Evolutionary conservation across 1,284 basidiomycete species (phyloP).

Genomic region (Hemileia vastatrix): DNA sequence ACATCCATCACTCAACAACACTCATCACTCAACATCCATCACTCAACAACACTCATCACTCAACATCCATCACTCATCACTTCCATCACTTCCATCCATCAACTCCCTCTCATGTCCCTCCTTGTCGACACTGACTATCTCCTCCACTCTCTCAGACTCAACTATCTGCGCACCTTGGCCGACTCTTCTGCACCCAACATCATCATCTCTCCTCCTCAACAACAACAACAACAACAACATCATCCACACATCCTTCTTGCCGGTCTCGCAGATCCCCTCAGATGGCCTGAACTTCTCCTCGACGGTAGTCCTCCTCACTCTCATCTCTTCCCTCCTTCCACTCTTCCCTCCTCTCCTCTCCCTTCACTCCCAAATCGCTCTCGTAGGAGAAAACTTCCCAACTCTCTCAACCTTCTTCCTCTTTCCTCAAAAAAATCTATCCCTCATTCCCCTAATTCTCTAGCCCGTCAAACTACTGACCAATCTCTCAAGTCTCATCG

Average conservation of each 20-base stretch:
- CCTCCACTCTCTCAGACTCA: constrained; percentile 70
- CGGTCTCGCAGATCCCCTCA: constrained; percentile 61
- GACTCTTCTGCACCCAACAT: constrained; percentile 60
- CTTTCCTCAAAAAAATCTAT: not conserved
- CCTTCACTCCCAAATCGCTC: constrained; percentile 27
- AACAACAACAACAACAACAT: not conserved
- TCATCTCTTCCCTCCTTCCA: constrained; percentile 29
- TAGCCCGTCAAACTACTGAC: constrained; percentile 10
- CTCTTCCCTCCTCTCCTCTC: constrained; percentile 17
- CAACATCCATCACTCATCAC: no score
- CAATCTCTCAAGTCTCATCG: constrained; percentile 9
- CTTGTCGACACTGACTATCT: constrained; percentile 50
- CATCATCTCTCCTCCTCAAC: not conserved
- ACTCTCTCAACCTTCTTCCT: not conserved
- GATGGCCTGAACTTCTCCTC: constrained; percentile 70
- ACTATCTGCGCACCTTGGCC: constrained; percentile 74
- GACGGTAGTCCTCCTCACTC: constrained; percentile 58
- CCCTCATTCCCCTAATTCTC: not conserved
- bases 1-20: no score
- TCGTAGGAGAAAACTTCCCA: constrained; percentile 44
- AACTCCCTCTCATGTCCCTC: constrained; percentile 21
- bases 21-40: no score
- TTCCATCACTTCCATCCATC: no score
- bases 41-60: no score
- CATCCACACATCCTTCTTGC: constrained; percentile 69